Evolutionary conservation across 768 basidiomycete genomes (phyloP), one percentile per base, ranked within the genome.

Genomic region (Aureoboletus auriporus): DNA sequence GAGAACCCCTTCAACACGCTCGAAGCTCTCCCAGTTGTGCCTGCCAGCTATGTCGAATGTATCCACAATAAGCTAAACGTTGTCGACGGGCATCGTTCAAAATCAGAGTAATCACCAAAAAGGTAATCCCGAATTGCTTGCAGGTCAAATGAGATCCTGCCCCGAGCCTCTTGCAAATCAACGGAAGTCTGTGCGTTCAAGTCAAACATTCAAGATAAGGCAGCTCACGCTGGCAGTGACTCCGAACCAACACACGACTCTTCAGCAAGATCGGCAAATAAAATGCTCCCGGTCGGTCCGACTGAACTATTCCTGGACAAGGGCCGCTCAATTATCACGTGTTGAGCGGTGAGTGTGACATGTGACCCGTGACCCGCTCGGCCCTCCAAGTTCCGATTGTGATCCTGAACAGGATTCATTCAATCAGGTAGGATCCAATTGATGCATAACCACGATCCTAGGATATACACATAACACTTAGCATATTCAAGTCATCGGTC

Each of bases 161-260:
- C 58, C 27, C 83, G 68, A 0, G 83, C 82, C 14, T 62, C 63
- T 30, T 56, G 58, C 76, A 86, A 77, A 55, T 84, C 84, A 38
- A 72, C 55, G 3, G 56, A 71, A 10, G 76, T 81, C 56, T 76
- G 78, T 26, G 65, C 70, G 44, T 70, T 78, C 34, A 69, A 54
- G 59, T 76, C 54, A 8, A 39, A 28, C 49, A 51, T 51, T 20
- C 14, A 47, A 27, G 20, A 8, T 12, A 9, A 28, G 16, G 9
- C 16, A 4, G 16, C 31, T 16, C 20, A 23, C n/a, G n/a, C n/a
- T n/a, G n/a, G n/a, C n/a, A n/a, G n/a, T n/a, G n/a, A n/a, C n/a
- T n/a, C n/a, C n/a, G n/a, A n/a, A n/a, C n/a, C n/a, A n/a, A n/a
- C n/a, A n/a, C n/a, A n/a, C n/a, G n/a, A n/a, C n/a, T n/a, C n/a